Conservation (phyloP, 257 asterid species). For the Knoxia roxburghii region DNA sequence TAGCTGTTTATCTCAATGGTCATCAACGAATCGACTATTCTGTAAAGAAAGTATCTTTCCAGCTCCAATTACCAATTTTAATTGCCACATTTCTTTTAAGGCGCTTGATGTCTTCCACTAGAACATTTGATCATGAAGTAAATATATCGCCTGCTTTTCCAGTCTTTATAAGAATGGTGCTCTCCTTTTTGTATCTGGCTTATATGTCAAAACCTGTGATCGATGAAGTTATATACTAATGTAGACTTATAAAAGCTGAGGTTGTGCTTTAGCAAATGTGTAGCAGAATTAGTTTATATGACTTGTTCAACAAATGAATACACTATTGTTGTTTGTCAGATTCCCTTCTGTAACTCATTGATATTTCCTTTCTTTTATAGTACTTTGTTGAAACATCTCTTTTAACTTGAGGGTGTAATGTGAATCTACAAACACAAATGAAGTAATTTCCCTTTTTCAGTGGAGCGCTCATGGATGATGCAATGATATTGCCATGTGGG, state of each 20-base stretch:
- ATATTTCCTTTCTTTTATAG: not conserved
- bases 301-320: not conserved
- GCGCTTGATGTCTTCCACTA: not conserved
- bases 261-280: not conserved
- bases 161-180: not conserved
- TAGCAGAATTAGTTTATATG: not conserved
- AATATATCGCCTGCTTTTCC: not conserved
- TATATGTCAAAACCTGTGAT: not conserved
- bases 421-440: constrained; percentile 11
- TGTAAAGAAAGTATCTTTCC: not conserved
- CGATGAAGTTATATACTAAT: not conserved
- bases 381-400: not conserved
- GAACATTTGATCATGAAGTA: not conserved
- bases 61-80: not conserved
- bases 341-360: not conserved
- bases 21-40: not conserved
- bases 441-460: constrained; percentile 36
- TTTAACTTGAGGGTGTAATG: not conserved
- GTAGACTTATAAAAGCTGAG: not conserved
- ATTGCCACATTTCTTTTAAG: not conserved
- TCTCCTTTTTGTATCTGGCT: not conserved
- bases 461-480: constrained; percentile 92
- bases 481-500: constrained; percentile 94
- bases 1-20: not conserved
- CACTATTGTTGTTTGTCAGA: not conserved